Base-by-base conservation (phyloP, 805 yeast genomes). In the Zygoascus biomembranicola region DNA sequence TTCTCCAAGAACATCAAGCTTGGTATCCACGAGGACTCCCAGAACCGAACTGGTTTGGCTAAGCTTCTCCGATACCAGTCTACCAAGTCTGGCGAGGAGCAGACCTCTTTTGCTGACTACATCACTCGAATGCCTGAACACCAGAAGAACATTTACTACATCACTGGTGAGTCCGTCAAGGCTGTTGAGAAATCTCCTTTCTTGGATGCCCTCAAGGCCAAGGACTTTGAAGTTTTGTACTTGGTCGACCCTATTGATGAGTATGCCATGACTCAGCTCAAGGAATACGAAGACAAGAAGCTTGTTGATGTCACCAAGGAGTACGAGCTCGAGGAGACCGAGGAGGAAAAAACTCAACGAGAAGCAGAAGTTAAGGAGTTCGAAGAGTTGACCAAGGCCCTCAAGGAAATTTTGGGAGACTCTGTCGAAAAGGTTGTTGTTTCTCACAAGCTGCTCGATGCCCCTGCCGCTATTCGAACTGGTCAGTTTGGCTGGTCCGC, bases 401-500 rank as follows among this genome's bases (percentile, higher is more conserved):
- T 94, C 77, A 94, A 94, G 84, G 97, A 90, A 73, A 79, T 94
- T 71, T 84, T 94, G 68, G 99, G 98, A 71, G 99, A 94, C 68
- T 92, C 88, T 78, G 98, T 94, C 68, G 99, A 94, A 81, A 94
- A 94, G 82, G 99, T 95, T 76, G 90, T 90, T 71, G 97, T 94
- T 62, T 90, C 98, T 62, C 95, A 92, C 79, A 90, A 89, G 78
- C 83, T 94, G 71, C 89, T 90, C 67, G 97, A 90, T 70, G 90
- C 98, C 55, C 99, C 99, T 75, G 99, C 99, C 74, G 99, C 99
- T 66, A 94, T 94, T 73, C 90, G 99, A 84, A 94, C 99, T 65
- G 98, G 97, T 65, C 98, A 94, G 80, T 94, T 94, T 75, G 99
- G 99, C 74, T 94, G 99, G 99, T 94, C 99, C 64, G 99, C 99